phyloP scores from a whole-genome alignment of 1,284 basidiomycete species.

The Taiwanofungus camphoratus region DNA sequence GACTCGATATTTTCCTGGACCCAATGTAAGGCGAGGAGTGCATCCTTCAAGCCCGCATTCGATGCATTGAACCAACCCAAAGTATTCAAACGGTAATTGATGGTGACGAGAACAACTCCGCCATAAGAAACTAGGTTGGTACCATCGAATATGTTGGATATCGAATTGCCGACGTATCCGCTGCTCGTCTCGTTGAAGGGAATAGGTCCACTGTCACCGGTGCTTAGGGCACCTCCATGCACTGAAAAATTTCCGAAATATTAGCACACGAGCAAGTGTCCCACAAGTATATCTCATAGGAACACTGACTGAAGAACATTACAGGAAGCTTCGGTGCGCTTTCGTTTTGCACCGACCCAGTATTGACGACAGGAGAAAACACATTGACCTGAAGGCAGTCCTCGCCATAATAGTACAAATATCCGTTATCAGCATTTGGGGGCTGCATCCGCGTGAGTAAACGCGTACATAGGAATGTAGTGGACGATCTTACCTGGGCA shows the following conservation, averaged over 20 bases:
- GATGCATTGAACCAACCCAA: conserved; percentile 16
- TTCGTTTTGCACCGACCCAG: conserved; percentile 1
- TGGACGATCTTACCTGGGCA: conserved; percentile 7
- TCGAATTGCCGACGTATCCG: conserved; percentile 12
- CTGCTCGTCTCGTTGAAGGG: conserved; percentile 12
- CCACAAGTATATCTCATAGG: too few species aligned
- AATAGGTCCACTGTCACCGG: conserved; percentile 13
- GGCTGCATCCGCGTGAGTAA: too few species aligned
- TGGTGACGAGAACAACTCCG: conserved; percentile 13
- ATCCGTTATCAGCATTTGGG: conserved; percentile 13
- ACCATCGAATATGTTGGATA: conserved; percentile 12
- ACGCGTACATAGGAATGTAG: too few species aligned
- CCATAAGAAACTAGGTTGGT: conserved; percentile 13
- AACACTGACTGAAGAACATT: conserved; percentile 15
- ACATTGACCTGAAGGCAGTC: conserved; percentile 12
- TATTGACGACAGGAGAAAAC: conserved; percentile 10
- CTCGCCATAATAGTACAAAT: conserved; percentile 5
- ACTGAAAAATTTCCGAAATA: too few species aligned
- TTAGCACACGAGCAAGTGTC: too few species aligned
- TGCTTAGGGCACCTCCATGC: conserved; percentile 13
- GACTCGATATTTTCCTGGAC: conserved; percentile 14
- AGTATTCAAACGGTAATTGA: conserved; percentile 11
- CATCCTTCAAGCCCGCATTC: conserved; percentile 11
- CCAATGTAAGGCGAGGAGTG: conserved; percentile 11
- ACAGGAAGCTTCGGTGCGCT: conserved; percentile 9